phyloP scores from a whole-genome alignment of 768 basidiomycete genomes.

The Pleurotus pulmonarius region DNA sequence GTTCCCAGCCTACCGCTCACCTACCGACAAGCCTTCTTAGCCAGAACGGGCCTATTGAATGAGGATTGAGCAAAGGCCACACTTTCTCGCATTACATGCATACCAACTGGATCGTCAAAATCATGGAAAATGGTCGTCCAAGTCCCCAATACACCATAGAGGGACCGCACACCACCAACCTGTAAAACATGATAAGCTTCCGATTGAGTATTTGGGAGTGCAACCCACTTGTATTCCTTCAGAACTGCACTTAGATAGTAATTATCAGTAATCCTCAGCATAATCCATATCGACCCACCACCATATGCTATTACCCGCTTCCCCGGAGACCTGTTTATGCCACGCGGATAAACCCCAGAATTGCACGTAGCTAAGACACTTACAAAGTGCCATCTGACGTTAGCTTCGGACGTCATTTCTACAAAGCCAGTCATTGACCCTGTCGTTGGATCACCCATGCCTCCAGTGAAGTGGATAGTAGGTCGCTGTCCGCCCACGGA shows the following conservation, averaged over 20 bases:
- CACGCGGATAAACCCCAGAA: neutral
- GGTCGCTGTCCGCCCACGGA: conserved; percentile 47
- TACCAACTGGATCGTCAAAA: conserved; percentile 41
- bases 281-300: conserved; percentile 32
- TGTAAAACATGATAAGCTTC: neutral
- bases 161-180: conserved; percentile 56
- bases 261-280: neutral
- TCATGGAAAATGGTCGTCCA: conserved; percentile 47
- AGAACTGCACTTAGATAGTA: neutral
- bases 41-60: conserved; percentile 31
- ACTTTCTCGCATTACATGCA: conserved; percentile 10
- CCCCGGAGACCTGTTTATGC: conserved; percentile 41
- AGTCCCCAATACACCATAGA: conserved; percentile 52
- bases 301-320: conserved; percentile 52
- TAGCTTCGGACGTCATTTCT: conserved; percentile 51
- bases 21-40: conserved; percentile 18
- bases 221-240: conserved; percentile 8
- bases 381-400: conserved; percentile 65
- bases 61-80: neutral
- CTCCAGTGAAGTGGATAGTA: conserved; percentile 49
- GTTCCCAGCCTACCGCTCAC: neutral
- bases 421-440: conserved; percentile 52
- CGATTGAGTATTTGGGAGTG: conserved; percentile 5
- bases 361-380: conserved; percentile 21
- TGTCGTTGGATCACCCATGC: conserved; percentile 37